Conservation (phyloP, 2,329 filamentous ascomycete genomes). For the Cladosporium velox region DNA sequence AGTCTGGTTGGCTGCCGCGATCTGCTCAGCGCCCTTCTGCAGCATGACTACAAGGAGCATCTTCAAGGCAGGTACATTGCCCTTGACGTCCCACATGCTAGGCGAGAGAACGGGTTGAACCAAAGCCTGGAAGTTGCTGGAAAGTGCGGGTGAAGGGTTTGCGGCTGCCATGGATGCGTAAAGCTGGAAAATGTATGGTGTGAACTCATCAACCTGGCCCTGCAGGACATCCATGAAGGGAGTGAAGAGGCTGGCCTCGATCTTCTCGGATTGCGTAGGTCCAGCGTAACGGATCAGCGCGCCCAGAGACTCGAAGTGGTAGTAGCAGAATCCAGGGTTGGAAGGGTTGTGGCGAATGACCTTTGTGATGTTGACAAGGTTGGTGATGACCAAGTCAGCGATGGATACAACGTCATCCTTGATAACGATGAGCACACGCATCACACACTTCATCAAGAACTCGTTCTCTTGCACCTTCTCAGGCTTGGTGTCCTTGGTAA, state of each 20-base stretch:
- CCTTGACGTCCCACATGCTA: conserved; percentile 85
- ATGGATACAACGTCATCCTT: conserved; percentile 76
- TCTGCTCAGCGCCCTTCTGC: conserved; percentile 70
- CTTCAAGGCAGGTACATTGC: conserved; percentile 89
- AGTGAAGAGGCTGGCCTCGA: conserved; percentile 79
- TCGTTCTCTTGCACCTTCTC: conserved; percentile 98
- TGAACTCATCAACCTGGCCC: conserved; percentile 88
- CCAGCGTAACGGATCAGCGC: conserved; percentile 79
- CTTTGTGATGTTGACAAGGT: conserved; percentile 85
- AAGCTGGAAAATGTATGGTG: conserved; percentile 94
- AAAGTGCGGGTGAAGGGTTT: conserved; percentile 75
- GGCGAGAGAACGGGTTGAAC: conserved; percentile 77
- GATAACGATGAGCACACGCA: conserved; percentile 94
- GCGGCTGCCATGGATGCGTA: conserved; percentile 87
- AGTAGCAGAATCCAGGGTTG: conserved; percentile 98
- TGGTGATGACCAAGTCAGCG: conserved; percentile 75
- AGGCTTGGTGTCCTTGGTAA: conserved; percentile 79
- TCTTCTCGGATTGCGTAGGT: conserved; percentile 66
- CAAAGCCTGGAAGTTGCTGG: conserved; percentile 77
- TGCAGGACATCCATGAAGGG: conserved; percentile 80
- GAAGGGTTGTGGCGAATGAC: conserved; percentile 94
- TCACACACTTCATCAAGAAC: conserved; percentile 97
- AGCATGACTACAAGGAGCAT: conserved; percentile 83
- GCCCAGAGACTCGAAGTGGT: conserved; percentile 92
- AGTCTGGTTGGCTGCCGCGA: conserved; percentile 77